These are phyloP conservation scores for Hysterium pulicare DNA, from an alignment of 2,329 filamentous ascomycete species.

Conservation along the genomic window DNA sequence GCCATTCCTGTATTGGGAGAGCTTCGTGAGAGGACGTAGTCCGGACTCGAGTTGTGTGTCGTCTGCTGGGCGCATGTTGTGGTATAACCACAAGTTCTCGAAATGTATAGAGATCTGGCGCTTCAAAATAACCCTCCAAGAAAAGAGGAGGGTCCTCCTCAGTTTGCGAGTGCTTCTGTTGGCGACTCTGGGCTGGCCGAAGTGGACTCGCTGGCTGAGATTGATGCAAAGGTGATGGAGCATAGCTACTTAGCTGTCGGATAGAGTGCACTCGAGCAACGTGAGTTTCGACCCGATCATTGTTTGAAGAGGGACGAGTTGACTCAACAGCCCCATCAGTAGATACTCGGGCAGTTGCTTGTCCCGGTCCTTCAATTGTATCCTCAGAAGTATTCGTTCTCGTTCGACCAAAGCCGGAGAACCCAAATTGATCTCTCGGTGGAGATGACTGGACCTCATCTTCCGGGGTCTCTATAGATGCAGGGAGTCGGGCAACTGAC, in stretches of 20 bases:
- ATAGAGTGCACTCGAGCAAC: slow-evolving; percentile 6
- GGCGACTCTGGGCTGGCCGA: slow-evolving; percentile 2
- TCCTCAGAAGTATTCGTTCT: slow-evolving; percentile 12
- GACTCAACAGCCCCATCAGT: slow-evolving; percentile 14
- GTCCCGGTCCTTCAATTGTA: slow-evolving; percentile 2
- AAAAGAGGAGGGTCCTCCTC: slow-evolving; percentile 5
- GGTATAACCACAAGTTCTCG: slow-evolving; percentile 18
- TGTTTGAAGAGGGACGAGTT: background rate
- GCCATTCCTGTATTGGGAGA: too few species aligned
- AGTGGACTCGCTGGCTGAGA: slow-evolving; percentile 13
- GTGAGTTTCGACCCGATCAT: slow-evolving; percentile 9
- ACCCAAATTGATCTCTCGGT: slow-evolving; percentile 7
- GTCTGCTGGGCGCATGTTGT: slow-evolving; percentile 14
- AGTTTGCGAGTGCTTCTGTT: background rate
- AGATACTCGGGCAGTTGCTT: slow-evolving; percentile 7
- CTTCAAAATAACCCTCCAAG: slow-evolving; percentile 11
- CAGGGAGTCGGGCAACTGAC: background rate
- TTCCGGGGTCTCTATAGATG: slow-evolving; percentile 7
- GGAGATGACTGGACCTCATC: slow-evolving; percentile 10
- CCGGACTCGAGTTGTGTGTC: slow-evolving; percentile 10
- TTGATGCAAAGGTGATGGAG: slow-evolving; percentile 18
- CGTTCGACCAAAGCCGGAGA: slow-evolving; percentile 8
- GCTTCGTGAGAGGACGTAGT: slow-evolving; percentile 25
- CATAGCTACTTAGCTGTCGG: slow-evolving; percentile 8
- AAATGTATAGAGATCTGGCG: slow-evolving; percentile 10